phyloP scores from a whole-genome alignment of 192 early-diverging fungal genomes.

The Pilobolus umbonatus region DNA sequence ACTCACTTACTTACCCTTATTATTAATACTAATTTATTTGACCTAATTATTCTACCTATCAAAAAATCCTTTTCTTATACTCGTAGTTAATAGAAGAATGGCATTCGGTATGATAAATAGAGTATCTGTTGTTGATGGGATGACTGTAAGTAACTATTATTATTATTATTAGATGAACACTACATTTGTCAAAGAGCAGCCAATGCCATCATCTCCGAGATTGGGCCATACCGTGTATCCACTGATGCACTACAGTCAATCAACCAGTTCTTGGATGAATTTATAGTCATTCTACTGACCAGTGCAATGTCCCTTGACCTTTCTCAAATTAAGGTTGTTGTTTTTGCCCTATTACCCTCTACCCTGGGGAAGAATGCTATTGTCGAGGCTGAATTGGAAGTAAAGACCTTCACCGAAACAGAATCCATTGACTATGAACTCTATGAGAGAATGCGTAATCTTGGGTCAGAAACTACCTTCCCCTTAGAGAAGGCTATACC shows the following conservation, averaged over 20 bases:
- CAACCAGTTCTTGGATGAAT: constrained; percentile 56
- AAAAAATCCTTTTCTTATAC: no score
- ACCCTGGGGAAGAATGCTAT: constrained; percentile 56
- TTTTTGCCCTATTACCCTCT: constrained; percentile 43
- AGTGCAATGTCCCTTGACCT: constrained; percentile 46
- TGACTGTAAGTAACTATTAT: neutral
- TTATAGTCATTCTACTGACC: constrained; percentile 43
- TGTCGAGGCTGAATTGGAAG: constrained; percentile 55
- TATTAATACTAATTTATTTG: no score
- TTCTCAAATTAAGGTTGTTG: constrained; percentile 43
- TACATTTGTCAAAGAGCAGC: constrained; percentile 59
- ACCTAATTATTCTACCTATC: no score
- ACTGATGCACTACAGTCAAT: constrained; percentile 50
- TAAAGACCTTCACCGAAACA: constrained; percentile 51
- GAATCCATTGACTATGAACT: constrained; percentile 35
- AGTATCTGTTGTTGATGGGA: no score
- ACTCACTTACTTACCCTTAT: no score
- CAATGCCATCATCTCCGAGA: constrained; percentile 54
- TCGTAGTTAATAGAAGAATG: no score
- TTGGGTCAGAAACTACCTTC: constrained; percentile 10
- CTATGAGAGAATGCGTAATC: constrained; percentile 31
- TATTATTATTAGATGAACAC: constrained; percentile 34
- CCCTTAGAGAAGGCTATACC: constrained; percentile 33
- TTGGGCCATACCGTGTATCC: constrained; percentile 51
- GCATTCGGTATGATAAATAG: no score